Percentiles rank a stretch among this genome's conserved stretches.
phyloP scores from a whole-genome alignment of 257 asterid species.

The Scutellaria minor region DNA sequence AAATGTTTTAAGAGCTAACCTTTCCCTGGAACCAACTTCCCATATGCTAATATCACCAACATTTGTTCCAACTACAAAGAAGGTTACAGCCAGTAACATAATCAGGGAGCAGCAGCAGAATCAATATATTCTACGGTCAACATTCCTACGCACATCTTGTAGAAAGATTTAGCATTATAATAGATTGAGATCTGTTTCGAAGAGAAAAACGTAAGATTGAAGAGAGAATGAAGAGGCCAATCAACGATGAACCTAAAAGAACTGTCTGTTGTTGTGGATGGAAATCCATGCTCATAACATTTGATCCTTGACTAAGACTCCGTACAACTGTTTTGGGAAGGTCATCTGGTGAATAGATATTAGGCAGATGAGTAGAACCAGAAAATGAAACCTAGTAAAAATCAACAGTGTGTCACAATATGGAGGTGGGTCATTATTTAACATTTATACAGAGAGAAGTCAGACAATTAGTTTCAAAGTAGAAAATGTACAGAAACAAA shows the following conservation, averaged over 20 bases:
- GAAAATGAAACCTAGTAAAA: constrained; percentile 78
- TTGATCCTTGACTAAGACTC: constrained; percentile 90
- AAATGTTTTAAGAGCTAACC: constrained; percentile 76
- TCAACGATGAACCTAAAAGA: constrained; percentile 73
- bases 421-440: constrained; percentile 23
- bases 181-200: background rate
- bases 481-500: constrained; percentile 13
- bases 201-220: background rate
- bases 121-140: constrained; percentile 10
- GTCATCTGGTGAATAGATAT: constrained; percentile 81
- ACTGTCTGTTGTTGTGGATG: constrained; percentile 96
- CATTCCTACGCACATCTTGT: background rate
- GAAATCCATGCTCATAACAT: constrained; percentile 97
- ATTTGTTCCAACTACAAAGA: constrained; percentile 86
- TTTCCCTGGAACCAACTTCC: constrained; percentile 94
- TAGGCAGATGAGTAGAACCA: constrained; percentile 77
- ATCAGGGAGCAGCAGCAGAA: constrained; percentile 6
- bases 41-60: constrained; percentile 98
- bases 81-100: constrained; percentile 25
- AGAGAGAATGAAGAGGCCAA: background rate
- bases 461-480: background rate
- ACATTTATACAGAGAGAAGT: constrained; percentile 1
- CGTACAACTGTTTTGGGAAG: constrained; percentile 89
- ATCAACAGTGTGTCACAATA: constrained; percentile 35
- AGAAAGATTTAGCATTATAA: constrained; percentile 13